Percentiles rank a stretch among this genome's conserved stretches.
phyloP scores from a whole-genome alignment of 129 eudicot genomes.

The Escallonia rubra region DNA sequence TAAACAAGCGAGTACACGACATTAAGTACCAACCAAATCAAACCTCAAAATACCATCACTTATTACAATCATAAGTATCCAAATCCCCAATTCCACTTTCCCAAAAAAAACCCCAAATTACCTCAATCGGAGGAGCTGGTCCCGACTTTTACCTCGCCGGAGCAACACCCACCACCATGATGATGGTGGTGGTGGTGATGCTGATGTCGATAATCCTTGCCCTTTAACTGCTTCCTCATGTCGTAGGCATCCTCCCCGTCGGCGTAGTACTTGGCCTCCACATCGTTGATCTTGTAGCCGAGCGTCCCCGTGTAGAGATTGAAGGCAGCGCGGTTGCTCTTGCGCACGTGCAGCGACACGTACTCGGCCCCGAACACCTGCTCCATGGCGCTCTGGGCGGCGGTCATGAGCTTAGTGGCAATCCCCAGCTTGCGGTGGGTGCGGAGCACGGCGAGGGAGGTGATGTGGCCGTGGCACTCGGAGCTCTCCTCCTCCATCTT shows the following conservation, averaged over 20 bases:
- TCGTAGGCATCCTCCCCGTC: conserved; percentile 60
- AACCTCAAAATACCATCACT: no score
- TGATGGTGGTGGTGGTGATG: conserved; percentile 40
- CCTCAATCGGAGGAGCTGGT: neutral
- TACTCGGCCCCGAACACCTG: conserved; percentile 40
- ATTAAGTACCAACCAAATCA: neutral
- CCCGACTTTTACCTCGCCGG: conserved; percentile 16
- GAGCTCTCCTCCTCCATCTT: conserved; percentile 35
- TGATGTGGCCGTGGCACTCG: conserved; percentile 35
- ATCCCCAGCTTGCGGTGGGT: conserved; percentile 49
- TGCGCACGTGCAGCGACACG: conserved; percentile 43
- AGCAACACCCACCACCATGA: conserved; percentile 48
- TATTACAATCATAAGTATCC: neutral
- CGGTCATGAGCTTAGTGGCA: conserved; percentile 55
- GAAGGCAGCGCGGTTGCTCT: conserved; percentile 47
- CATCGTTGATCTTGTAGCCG: conserved; percentile 43
- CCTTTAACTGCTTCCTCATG: conserved; percentile 49
- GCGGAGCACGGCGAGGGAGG: conserved; percentile 37
- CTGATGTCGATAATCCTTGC: conserved; percentile 22
- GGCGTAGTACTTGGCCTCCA: conserved; percentile 52
- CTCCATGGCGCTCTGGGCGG: conserved; percentile 53
- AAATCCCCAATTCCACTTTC: neutral
- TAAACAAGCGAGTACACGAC: neutral
- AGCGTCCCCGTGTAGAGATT: conserved; percentile 39
- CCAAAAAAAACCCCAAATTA: neutral